These are phyloP conservation scores for Bifiguratus adelaidae DNA, from an alignment of 192 early-diverging fungal species.

Conservation along the genomic window DNA sequence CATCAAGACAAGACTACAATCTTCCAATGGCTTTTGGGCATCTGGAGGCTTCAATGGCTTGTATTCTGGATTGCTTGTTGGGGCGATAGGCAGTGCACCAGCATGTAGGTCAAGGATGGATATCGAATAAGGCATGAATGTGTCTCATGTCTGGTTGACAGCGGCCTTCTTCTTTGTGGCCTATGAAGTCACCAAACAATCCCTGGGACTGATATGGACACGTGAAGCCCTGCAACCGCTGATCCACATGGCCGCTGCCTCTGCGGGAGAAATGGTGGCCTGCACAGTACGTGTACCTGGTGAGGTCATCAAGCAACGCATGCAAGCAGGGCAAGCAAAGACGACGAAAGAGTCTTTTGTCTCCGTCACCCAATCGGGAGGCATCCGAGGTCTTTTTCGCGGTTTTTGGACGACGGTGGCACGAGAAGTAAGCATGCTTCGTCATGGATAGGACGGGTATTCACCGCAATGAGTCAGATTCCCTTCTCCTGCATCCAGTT, in stretches of 20 bases:
- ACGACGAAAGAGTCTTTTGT: constrained; percentile 46
- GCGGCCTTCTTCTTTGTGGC: constrained; percentile 85
- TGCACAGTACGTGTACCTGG: constrained; percentile 90
- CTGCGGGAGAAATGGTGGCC: constrained; percentile 84
- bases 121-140: background rate
- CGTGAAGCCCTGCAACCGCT: constrained; percentile 41
- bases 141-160: constrained; percentile 3
- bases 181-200: constrained; percentile 72
- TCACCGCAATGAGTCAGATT: no score
- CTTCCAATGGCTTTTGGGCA: constrained; percentile 65
- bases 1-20: constrained; percentile 91
- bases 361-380: constrained; percentile 55
- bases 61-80: constrained; percentile 81
- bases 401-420: constrained; percentile 87
- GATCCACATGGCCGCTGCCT: constrained; percentile 82
- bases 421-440: no score
- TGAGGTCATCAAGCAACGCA: constrained; percentile 92
- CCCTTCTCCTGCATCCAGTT: constrained; percentile 98
- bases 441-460: no score
- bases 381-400: constrained; percentile 78
- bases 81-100: constrained; percentile 86
- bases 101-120: constrained; percentile 33
- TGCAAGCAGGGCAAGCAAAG: constrained; percentile 77
- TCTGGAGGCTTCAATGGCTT: constrained; percentile 84
- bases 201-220: constrained; percentile 21